These are phyloP conservation scores for Colletotrichum agaves DNA, from an alignment of 2,329 filamentous ascomycete species.

Conservation along the genomic window DNA sequence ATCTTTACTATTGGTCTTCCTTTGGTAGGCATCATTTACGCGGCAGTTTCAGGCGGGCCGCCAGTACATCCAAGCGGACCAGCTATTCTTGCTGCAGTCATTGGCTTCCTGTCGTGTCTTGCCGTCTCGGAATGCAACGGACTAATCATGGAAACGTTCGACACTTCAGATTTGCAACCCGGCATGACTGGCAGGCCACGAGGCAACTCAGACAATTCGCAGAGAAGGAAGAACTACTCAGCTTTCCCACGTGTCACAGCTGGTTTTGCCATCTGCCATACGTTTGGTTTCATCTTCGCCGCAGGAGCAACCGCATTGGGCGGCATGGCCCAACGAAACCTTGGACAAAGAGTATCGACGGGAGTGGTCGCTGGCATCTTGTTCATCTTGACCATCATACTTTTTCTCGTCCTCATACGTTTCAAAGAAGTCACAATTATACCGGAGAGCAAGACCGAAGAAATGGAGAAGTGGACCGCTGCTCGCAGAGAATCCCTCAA, in stretches of 20 bases:
- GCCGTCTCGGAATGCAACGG: conserved; percentile 81
- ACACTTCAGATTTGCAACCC: conserved; percentile 81
- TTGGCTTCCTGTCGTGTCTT: conserved; percentile 78
- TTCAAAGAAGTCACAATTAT: conserved; percentile 77
- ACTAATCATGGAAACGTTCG: conserved; percentile 83
- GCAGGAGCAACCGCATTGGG: conserved; percentile 75
- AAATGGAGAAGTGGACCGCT: conserved; percentile 64
- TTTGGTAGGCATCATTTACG: conserved; percentile 73
- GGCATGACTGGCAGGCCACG: conserved; percentile 71
- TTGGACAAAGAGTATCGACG: conserved; percentile 75
- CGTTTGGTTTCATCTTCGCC: conserved; percentile 75
- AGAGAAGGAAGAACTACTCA: conserved; percentile 75
- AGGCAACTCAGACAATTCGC: conserved; percentile 50
- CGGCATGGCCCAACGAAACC: conserved; percentile 71
- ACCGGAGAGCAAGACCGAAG: conserved; percentile 66
- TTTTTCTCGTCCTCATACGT: conserved; percentile 71
- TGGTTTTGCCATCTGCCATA: conserved; percentile 77
- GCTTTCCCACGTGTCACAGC: conserved; percentile 79
- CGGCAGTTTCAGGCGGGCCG: conserved; percentile 72
- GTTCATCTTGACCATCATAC: conserved; percentile 70
- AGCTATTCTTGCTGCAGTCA: conserved; percentile 70
- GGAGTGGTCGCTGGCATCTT: conserved; percentile 76
- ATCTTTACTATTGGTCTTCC: conserved; percentile 76
- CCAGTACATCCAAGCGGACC: conserved; percentile 71
- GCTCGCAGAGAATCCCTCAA: conserved; percentile 60